Evolutionary conservation across 805 yeast genomes (phyloP).

Genomic region (Candida dajiaensis): DNA sequence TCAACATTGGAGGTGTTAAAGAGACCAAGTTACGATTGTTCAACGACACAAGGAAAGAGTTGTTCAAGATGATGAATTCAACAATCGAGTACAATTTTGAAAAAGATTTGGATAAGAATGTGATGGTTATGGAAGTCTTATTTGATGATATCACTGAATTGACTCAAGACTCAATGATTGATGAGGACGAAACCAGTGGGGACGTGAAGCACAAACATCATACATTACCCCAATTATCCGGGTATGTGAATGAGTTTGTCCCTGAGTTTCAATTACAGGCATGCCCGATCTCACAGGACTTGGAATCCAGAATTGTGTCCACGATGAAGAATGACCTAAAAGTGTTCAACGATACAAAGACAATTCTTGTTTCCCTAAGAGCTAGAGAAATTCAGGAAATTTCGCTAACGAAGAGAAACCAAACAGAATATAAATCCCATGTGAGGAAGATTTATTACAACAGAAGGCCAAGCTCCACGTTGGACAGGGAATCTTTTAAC

Average conservation of each 20-base stretch:
- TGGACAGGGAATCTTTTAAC: conserved; percentile 4
- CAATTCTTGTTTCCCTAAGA: conserved; percentile 30
- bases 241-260: conserved; percentile 18
- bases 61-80: conserved; percentile 12
- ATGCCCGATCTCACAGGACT: conserved; percentile 43
- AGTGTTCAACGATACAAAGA: conserved; percentile 13
- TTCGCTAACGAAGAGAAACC: conserved; percentile 18
- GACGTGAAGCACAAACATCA: neutral
- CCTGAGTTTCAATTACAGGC: conserved; percentile 41
- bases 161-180: neutral
- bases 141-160: conserved; percentile 6
- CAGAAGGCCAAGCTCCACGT: conserved; percentile 5
- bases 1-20: conserved; percentile 6
- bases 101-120: conserved; percentile 16
- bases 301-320: conserved; percentile 41
- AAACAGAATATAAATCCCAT: conserved; percentile 1
- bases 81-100: conserved; percentile 10
- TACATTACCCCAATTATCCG: conserved; percentile 25
- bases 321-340: conserved; percentile 47
- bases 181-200: neutral
- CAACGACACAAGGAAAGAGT: conserved; percentile 7
- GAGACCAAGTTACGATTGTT: neutral
- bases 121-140: conserved; percentile 25
- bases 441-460: conserved; percentile 10
- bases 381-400: conserved; percentile 33